Evolutionary conservation across 2,329 filamentous ascomycete genomes (phyloP).

Genomic region (Microcyclospora pomicola): DNA sequence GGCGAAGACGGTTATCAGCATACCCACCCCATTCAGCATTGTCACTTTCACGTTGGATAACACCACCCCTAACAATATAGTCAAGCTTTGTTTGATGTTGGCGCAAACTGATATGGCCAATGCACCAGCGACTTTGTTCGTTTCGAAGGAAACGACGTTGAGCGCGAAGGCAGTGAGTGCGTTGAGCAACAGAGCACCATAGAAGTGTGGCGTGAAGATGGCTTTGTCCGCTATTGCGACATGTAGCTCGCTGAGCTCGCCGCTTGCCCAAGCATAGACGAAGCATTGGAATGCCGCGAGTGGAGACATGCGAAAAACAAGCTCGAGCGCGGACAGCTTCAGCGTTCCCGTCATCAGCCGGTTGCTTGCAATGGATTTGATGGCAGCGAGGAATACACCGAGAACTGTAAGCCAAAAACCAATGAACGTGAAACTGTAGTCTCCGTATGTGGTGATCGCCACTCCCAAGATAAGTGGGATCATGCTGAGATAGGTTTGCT

Average conservation of each 20-base stretch:
- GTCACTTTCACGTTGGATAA: conserved; percentile 17
- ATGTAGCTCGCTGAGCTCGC: conserved; percentile 27
- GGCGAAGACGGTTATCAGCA: conserved; percentile 41
- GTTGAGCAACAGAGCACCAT: conserved; percentile 12
- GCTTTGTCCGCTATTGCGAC: conserved; percentile 1
- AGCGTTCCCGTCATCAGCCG: conserved; percentile 49
- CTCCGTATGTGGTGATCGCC: conserved; percentile 45
- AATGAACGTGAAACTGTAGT: conserved; percentile 47
- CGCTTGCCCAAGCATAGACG: conserved; percentile 36
- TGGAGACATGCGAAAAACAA: conserved; percentile 48
- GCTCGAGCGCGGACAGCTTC: conserved; percentile 43
- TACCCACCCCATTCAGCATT: conserved; percentile 39
- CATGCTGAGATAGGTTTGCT: conserved; percentile 44
- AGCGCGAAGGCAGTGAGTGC: conserved; percentile 16
- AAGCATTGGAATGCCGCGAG: conserved; percentile 43
- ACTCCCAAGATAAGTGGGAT: conserved; percentile 48
- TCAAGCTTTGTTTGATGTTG: conserved; percentile 20
- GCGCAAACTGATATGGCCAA: conserved; percentile 16
- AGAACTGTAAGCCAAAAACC: conserved; percentile 29
- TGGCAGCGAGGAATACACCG: conserved; percentile 24
- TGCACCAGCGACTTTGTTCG: conserved; percentile 20
- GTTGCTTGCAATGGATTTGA: conserved; percentile 51
- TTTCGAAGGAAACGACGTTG: conserved; percentile 18
- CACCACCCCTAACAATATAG: conserved; percentile 16
- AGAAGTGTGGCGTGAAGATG: conserved; percentile 3